phyloP scores from a whole-genome alignment of 768 basidiomycete genomes.

The Naganishia onofrii region DNA sequence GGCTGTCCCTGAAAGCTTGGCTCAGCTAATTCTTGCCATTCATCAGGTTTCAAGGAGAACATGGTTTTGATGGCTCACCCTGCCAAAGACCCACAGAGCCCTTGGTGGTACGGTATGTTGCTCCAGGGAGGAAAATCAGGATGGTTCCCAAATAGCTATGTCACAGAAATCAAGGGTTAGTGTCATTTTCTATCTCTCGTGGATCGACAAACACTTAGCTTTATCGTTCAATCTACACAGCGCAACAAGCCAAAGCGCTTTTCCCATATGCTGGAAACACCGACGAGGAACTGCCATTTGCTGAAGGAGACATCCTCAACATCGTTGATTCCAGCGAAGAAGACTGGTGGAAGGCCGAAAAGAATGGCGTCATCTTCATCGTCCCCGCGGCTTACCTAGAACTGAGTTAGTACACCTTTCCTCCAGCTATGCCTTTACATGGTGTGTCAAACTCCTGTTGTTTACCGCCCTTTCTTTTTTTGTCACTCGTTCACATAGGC shows the following conservation, averaged over 20 bases:
- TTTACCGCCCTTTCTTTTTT: slow-evolving; percentile 60
- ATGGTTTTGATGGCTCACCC: slow-evolving; percentile 74
- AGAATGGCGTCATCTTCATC: slow-evolving; percentile 76
- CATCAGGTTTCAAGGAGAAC: slow-evolving; percentile 74
- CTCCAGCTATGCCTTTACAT: slow-evolving; percentile 28
- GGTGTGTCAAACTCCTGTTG: slow-evolving; percentile 50
- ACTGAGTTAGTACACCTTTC: slow-evolving; percentile 74
- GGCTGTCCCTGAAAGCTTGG: not conserved
- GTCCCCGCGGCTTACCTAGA: slow-evolving; percentile 91
- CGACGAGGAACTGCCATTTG: slow-evolving; percentile 79
- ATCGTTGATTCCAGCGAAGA: slow-evolving; percentile 79
- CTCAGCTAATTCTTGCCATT: not conserved
- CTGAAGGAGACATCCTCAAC: slow-evolving; percentile 71
- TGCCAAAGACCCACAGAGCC: slow-evolving; percentile 71
- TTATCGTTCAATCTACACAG: slow-evolving; percentile 25
- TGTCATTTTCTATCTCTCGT: slow-evolving; percentile 20
- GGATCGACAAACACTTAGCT: not conserved
- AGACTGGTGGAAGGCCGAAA: slow-evolving; percentile 97
- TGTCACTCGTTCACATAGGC: slow-evolving; percentile 62
- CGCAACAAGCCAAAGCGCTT: slow-evolving; percentile 71
- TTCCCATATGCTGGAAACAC: slow-evolving; percentile 71
- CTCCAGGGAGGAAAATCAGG: slow-evolving; percentile 68
- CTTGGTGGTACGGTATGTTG: slow-evolving; percentile 88
- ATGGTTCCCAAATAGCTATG: slow-evolving; percentile 86
- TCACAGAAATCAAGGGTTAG: slow-evolving; percentile 71